A percentile compares a stretch with the other conserved stretches of the same genome.
Conservation (phyloP, 805 yeast genomes). For the Saturnispora bothae region DNA sequence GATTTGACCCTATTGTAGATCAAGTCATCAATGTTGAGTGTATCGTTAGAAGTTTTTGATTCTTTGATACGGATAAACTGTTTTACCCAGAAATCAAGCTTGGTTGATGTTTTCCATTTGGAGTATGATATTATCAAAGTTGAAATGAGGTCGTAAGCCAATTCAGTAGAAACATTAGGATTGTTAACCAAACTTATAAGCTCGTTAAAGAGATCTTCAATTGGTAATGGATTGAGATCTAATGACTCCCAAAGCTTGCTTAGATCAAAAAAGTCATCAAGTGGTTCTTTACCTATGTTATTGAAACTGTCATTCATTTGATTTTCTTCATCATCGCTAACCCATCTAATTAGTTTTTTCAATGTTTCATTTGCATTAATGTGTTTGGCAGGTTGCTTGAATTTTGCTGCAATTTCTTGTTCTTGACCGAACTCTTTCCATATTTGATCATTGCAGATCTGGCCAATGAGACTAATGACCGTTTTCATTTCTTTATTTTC, state of each 20-base stretch:
- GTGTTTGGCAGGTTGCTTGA: background rate
- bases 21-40: constrained; percentile 4
- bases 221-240: background rate
- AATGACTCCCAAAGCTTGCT: constrained; percentile 12
- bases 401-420: background rate
- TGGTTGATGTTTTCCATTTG: constrained; percentile 14
- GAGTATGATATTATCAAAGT: constrained; percentile 19
- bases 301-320: background rate
- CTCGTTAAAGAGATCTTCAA: constrained; percentile 20
- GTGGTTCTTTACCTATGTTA: background rate
- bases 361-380: constrained; percentile 5
- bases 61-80: constrained; percentile 16
- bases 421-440: constrained; percentile 3
- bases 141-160: constrained; percentile 18
- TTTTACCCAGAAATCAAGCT: constrained; percentile 16
- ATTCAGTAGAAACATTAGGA: background rate
- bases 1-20: constrained; percentile 18
- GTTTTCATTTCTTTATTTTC: constrained; percentile 16
- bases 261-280: constrained; percentile 16
- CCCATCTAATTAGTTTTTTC: constrained; percentile 1
- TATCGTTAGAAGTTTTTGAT: constrained; percentile 5
- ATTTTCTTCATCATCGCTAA: constrained; percentile 2
- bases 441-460: constrained; percentile 14
- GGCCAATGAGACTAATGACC: constrained; percentile 14
- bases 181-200: constrained; percentile 13